A percentile compares a stretch with the other conserved stretches of the same genome.
Conservation (phyloP, 495 filamentous ascomycete genomes). For the Talaromyces proteolyticus region DNA sequence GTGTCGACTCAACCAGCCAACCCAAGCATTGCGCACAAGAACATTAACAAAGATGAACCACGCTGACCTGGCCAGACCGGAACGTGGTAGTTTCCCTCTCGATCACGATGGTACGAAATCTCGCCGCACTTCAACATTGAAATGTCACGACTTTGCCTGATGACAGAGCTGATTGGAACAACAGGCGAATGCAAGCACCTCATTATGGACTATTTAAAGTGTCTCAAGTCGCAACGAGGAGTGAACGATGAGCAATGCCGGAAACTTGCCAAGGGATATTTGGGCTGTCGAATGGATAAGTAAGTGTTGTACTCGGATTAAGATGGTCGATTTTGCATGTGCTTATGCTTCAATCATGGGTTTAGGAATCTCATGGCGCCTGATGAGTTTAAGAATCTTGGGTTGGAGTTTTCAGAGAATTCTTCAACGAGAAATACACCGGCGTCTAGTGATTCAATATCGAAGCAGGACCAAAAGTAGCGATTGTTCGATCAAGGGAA, state of each 20-base stretch:
- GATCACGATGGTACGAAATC: constrained; percentile 76
- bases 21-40: background rate
- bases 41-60: too few relatives aligned
- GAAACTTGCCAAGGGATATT: constrained; percentile 76
- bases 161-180: constrained; percentile 1
- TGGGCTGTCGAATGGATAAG: constrained; percentile 92
- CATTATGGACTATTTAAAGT: constrained; percentile 76
- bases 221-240: constrained; percentile 74
- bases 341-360: too few relatives aligned
- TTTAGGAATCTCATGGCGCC: constrained; percentile 91
- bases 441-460: too few relatives aligned
- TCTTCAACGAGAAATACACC: background rate
- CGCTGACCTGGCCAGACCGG: too few relatives aligned
- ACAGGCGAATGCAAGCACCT: constrained; percentile 88
- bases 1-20: constrained; percentile 20
- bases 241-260: constrained; percentile 84
- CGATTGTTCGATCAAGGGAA: too few relatives aligned
- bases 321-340: too few relatives aligned
- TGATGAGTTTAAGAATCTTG: constrained; percentile 89
- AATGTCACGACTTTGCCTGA: background rate
- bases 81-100: constrained; percentile 93
- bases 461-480: too few relatives aligned
- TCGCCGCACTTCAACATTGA: background rate
- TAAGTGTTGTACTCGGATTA: constrained; percentile 35
- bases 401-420: constrained; percentile 58